Conservation (phyloP, 1,139 yeast genomes). For the Debaryomyces nepalensis region DNA sequence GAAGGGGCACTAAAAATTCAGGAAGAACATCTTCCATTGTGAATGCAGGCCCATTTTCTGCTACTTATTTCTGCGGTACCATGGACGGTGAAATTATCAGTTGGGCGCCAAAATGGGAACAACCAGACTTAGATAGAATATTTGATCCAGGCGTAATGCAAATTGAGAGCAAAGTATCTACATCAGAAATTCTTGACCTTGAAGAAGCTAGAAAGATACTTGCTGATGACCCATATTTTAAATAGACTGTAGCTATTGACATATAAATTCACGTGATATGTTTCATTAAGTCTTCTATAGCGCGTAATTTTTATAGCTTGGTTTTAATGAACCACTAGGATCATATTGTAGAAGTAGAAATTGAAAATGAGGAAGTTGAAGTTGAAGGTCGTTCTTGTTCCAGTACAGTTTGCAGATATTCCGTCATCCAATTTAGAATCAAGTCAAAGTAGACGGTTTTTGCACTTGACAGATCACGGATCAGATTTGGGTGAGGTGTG, state of each 20-base stretch:
- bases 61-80: slow-evolving; percentile 56
- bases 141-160: slow-evolving; percentile 10
- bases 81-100: slow-evolving; percentile 59
- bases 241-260: too few species aligned
- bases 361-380: slow-evolving; percentile 34
- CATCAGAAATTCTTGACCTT: background rate
- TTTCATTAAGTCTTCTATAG: background rate
- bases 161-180: background rate
- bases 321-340: background rate
- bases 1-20: slow-evolving; percentile 37
- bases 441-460: slow-evolving; percentile 48
- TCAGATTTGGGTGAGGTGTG: slow-evolving; percentile 52
- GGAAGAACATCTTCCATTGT: slow-evolving; percentile 57
- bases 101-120: slow-evolving; percentile 51
- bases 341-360: background rate
- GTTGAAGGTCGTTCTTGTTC: slow-evolving; percentile 47
- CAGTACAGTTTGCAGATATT: slow-evolving; percentile 25
- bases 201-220: slow-evolving; percentile 11
- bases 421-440: slow-evolving; percentile 21
- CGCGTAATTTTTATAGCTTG: slow-evolving; percentile 7
- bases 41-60: slow-evolving; percentile 49
- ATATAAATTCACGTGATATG: slow-evolving; percentile 13
- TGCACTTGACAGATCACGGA: slow-evolving; percentile 59
- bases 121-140: slow-evolving; percentile 22
- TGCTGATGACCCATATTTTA: slow-evolving; percentile 11